Percentiles rank a stretch among this genome's conserved stretches.
These are phyloP conservation scores for Thelonectria rubi DNA, from an alignment of 2,329 filamentous ascomycete genomes.

Conservation along the genomic window DNA sequence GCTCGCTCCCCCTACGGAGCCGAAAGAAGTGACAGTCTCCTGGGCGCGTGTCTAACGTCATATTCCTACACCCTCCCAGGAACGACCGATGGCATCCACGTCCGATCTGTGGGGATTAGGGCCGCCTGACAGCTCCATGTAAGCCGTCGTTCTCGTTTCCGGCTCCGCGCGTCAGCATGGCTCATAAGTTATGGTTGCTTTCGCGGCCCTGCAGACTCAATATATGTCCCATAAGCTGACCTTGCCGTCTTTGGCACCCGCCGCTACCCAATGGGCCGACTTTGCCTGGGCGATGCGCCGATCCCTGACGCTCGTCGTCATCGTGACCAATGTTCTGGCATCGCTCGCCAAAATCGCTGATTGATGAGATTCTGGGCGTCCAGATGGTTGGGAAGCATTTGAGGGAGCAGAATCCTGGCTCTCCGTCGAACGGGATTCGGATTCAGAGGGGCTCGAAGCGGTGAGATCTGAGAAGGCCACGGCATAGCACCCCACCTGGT, in stretches of 20 bases:
- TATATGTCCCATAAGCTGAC: constrained; percentile 97
- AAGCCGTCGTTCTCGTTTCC: neutral
- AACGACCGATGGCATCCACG: neutral
- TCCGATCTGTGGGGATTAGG: neutral
- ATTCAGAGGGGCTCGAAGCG: constrained; percentile 13
- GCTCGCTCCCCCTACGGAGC: too few relatives aligned
- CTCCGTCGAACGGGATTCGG: constrained; percentile 31
- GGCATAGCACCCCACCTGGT: constrained; percentile 86
- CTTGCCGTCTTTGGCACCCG: constrained; percentile 93
- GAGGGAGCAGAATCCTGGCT: neutral
- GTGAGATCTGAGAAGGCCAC: constrained; percentile 71
- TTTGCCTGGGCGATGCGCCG: constrained; percentile 71
- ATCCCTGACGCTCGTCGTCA: constrained; percentile 61
- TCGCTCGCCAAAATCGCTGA: neutral
- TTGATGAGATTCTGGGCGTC: neutral
- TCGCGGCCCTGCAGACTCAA: constrained; percentile 48
- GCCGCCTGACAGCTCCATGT: neutral
- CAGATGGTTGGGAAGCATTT: neutral
- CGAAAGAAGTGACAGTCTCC: too few relatives aligned
- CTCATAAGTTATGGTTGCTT: neutral
- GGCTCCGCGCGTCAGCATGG: constrained; percentile 9
- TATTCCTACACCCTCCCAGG: neutral
- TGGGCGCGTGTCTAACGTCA: too few relatives aligned
- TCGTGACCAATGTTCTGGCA: constrained; percentile 12
- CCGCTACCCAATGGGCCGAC: constrained; percentile 86